Evolutionary conservation across 2,329 filamentous ascomycete species (phyloP).

Genomic region (Hypoxylon sp.): DNA sequence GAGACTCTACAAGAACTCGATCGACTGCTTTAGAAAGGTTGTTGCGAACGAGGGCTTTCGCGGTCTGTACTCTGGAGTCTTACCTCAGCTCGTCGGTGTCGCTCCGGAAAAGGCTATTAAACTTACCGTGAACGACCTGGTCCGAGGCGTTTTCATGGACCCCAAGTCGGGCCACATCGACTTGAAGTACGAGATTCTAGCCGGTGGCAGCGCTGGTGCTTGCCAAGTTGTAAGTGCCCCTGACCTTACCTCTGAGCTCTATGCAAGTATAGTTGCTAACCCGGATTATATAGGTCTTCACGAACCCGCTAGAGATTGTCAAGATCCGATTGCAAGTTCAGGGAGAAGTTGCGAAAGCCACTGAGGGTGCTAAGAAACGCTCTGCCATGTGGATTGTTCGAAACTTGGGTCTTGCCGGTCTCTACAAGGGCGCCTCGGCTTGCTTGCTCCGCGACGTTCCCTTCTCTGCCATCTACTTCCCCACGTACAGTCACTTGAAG

Average conservation of each 20-base stretch:
- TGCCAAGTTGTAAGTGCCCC: conserved; percentile 87
- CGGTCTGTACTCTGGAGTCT: conserved; percentile 91
- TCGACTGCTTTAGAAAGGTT: conserved; percentile 95
- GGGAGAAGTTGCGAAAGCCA: conserved; percentile 89
- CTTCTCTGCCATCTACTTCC: conserved; percentile 99
- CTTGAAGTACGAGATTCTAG: conserved; percentile 76
- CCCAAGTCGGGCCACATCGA: conserved; percentile 77
- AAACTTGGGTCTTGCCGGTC: conserved; percentile 89
- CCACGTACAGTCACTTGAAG: conserved; percentile 94
- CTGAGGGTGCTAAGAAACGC: conserved; percentile 82
- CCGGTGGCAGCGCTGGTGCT: conserved; percentile 87
- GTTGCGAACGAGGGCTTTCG: conserved; percentile 88
- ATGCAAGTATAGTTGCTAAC: conserved; percentile 16
- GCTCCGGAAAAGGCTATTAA: conserved; percentile 99
- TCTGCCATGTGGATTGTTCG: conserved; percentile 98
- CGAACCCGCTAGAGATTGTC: conserved; percentile 97
- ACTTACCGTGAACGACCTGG: conserved; percentile 95
- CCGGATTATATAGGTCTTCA: conserved; percentile 71
- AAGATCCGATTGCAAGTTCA: conserved; percentile 98
- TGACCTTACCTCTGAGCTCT: not conserved
- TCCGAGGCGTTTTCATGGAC: conserved; percentile 77
- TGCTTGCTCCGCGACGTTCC: conserved; percentile 96
- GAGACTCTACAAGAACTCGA: conserved; percentile 93
- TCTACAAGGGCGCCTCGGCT: conserved; percentile 96
- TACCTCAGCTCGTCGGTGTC: conserved; percentile 95